Percentiles rank a stretch among this genome's conserved stretches.
Evolutionary conservation across 2,329 filamentous ascomycete species (phyloP).

Genomic region (Aureobasidium pullulans): DNA sequence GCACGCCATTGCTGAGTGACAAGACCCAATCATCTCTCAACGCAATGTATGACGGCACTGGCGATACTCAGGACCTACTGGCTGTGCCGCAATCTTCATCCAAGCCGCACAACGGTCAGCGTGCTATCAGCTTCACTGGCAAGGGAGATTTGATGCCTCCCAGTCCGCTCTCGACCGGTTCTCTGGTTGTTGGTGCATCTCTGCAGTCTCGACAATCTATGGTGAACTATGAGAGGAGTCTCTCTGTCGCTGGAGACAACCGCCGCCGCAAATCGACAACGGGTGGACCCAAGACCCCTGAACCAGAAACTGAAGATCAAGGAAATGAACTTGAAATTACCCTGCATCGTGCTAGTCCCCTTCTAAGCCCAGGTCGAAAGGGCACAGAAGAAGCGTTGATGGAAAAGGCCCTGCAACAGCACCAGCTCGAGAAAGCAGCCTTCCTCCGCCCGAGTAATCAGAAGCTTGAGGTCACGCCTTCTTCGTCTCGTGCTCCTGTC

Average conservation of each 20-base stretch:
- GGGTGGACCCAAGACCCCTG: slow-evolving; percentile 18
- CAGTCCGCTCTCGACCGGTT: background rate
- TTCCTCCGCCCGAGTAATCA: slow-evolving; percentile 27
- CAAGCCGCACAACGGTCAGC: slow-evolving; percentile 6
- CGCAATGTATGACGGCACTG: slow-evolving; percentile 19
- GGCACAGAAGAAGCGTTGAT: slow-evolving; percentile 21
- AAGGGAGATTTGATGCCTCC: background rate
- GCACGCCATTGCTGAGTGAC: slow-evolving; percentile 19
- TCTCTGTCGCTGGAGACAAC: slow-evolving; percentile 23
- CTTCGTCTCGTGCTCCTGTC: slow-evolving; percentile 8
- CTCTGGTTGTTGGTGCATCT: background rate
- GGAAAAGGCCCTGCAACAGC: slow-evolving; percentile 26
- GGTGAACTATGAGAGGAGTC: slow-evolving; percentile 23
- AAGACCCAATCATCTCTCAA: background rate
- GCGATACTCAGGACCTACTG: slow-evolving; percentile 18
- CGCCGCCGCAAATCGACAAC: slow-evolving; percentile 22
- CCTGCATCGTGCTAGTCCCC: slow-evolving; percentile 18
- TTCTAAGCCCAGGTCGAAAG: background rate
- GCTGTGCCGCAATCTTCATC: slow-evolving; percentile 14
- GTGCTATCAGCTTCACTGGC: slow-evolving; percentile 5
- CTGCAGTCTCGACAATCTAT: slow-evolving; percentile 18
- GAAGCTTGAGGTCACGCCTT: slow-evolving; percentile 14
- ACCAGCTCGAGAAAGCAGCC: slow-evolving; percentile 27
- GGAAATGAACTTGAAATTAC: slow-evolving; percentile 13
- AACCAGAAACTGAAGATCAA: slow-evolving; percentile 20